These are phyloP conservation scores for Trichosporon sp. DNA, from an alignment of 1,284 basidiomycete species.

Conservation along the genomic window DNA sequence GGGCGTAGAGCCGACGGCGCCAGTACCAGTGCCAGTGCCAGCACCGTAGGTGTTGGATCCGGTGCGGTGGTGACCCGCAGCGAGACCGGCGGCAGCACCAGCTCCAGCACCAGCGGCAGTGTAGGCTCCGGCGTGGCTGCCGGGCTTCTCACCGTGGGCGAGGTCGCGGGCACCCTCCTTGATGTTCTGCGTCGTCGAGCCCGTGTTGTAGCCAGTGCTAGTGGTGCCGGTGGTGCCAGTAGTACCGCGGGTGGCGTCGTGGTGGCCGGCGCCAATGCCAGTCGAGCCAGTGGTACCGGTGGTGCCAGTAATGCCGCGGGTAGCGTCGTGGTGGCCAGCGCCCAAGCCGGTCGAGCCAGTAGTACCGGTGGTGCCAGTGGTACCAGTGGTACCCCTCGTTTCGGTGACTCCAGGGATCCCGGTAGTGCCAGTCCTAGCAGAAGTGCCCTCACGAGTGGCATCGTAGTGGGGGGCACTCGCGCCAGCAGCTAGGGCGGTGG, in stretches of 20 bases:
- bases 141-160: slow-evolving; percentile 17
- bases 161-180: slow-evolving; percentile 31
- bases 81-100: background rate
- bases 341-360: background rate
- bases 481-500: background rate
- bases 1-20: background rate
- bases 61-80: background rate
- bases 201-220: slow-evolving; percentile 7
- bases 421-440: background rate
- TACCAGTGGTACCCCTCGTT: no score
- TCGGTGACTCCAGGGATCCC: background rate
- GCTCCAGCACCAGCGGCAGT: slow-evolving; percentile 2
- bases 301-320: no score
- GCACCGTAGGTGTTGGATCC: background rate
- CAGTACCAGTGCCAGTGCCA: background rate
- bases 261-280: background rate
- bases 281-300: background rate
- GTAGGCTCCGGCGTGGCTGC: slow-evolving; percentile 26
- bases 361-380: background rate
- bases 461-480: no score
- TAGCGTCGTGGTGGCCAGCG: background rate
- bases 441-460: no score
- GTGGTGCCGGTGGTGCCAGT: background rate
- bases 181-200: slow-evolving; percentile 24
- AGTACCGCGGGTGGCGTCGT: background rate